Evolutionary conservation across 179 eudicot genomes (phyloP), one percentile per base, ranked within the genome.

Genomic region (Dionaea muscipula): DNA sequence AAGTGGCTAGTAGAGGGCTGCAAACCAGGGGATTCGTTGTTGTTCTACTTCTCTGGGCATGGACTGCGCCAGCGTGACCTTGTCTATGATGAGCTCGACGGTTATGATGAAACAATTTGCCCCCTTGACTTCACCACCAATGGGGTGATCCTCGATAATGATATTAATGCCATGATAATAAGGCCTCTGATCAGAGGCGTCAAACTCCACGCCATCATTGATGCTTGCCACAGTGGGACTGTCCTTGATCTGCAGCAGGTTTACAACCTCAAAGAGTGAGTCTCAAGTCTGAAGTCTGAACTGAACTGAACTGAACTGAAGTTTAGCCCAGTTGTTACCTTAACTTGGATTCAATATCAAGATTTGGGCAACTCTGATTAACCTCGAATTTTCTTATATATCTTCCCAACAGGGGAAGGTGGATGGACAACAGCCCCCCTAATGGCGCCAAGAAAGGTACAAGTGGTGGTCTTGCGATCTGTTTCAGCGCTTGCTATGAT

Each of bases 141-240:
- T 9, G 95, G 95, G 26, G 52, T 78, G 71, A 86, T 86, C 43
- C 21, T 76, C 6, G 95, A 86, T 57, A 73, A 86, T 51, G 82
- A 84, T 21, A 71, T 86, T 63, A 86, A 86, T 25, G 51, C 69
- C 28, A 64, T 76, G 67, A 75, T 86, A 51, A 94, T 86, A 33
- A 69, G 70, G 64, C 88, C 89, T 26, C 76, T 86, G 11, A 57
- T 63, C 1, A 25, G 43, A 22, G 94, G 81, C 11, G 86, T 80
- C 61, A 80, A 68, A 13, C 94, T 85, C 65, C 94, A 80, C 57
- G 90, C 94, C 36, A 76, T 85, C 21, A 45, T 85, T 47, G 94
- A 85, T 66, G 68, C 95, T 68, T 86, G 91, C 61, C 78, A 78
- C 48, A 86, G 91, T 18, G 95, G 95, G 57, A 86, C 95, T 47